Evolutionary conservation across 148 eudicot genomes (phyloP), one percentile per base, ranked within the genome.

Genomic region (Persicaria maculosa): DNA sequence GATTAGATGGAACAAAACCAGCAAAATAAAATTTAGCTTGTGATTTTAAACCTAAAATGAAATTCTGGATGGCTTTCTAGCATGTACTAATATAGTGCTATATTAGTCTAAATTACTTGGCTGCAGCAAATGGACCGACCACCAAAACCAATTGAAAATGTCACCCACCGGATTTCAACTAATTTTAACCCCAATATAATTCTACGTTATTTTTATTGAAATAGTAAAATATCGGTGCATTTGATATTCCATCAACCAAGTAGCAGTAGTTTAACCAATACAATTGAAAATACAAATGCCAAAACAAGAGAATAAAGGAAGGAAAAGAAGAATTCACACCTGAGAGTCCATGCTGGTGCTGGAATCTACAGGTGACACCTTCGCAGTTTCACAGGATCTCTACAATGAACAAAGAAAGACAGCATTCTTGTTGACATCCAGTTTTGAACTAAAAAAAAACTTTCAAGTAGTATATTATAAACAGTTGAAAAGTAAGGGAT

Each of bases 311-410:
- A 19, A 17, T 57, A 7, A 57, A 57, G 36, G 10, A 17, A 57
- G 17, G 62, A 57, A 62, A 31, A 62, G 16, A 25, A 25, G n/a
- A 12, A 11, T 62, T 12, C 46, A 43, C 17, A 65, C 70, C 70
- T 65, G 45, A 14, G 46, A 40, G 70, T 65, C 70, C 70, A 65
- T 65, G 47, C 43, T 40, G 46, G 46, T 17, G 15, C 70, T 14
- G 19, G 47, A 65, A 15, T 40, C 12, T 36, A 65, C 15, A 46
- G 70, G 70, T 15, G 70, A 65, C 70, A 65, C 70, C 19, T 65
- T 65, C 12, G 70, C 19, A 65, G 70, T 40, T 40, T 65, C 70
- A 65, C 70, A 40, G 19, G 70, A 40, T 1, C 47, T 65, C 70
- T 65, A 15, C 70, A 65, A 31, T 11, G 46, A 36, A 36, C 46